Percentiles rank a stretch among this genome's conserved stretches.
Conservation (phyloP, 768 basidiomycete species). For the Cytidiella melzeri region DNA sequence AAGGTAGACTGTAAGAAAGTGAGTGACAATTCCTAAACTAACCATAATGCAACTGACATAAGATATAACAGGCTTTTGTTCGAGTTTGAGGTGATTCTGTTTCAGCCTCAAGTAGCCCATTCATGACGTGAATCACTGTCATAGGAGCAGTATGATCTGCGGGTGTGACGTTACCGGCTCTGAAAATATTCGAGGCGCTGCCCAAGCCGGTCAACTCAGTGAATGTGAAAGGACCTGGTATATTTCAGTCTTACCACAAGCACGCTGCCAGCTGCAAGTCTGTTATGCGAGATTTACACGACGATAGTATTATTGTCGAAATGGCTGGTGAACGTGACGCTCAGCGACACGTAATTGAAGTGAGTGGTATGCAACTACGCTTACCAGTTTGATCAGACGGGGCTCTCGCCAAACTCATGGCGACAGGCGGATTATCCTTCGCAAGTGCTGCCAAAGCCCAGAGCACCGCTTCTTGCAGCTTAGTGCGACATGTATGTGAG, state of each 20-base stretch:
- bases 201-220: not conserved
- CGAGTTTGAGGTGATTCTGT: conserved; percentile 37
- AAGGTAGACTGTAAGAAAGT: conserved; percentile 47
- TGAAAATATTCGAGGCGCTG: conserved; percentile 58
- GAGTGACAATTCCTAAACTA: not conserved
- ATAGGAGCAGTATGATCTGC: conserved; percentile 43
- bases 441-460: conserved; percentile 59
- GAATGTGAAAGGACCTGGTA: too few species aligned
- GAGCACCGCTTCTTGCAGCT: conserved; percentile 65
- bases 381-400: conserved; percentile 35
- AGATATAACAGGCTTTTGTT: conserved; percentile 68
- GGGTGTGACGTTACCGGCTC: conserved; percentile 36
- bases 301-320: conserved; percentile 39
- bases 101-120: conserved; percentile 45
- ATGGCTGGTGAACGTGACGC: conserved; percentile 22
- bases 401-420: conserved; percentile 40
- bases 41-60: conserved; percentile 47
- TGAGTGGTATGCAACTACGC: conserved; percentile 9
- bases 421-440: conserved; percentile 53
- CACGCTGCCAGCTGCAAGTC: conserved; percentile 69
- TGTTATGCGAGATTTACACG: conserved; percentile 51
- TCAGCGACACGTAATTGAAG: not conserved
- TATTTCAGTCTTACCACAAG: conserved; percentile 43
- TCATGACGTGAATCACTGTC: conserved; percentile 66
- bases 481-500: not conserved